Evolutionary conservation across 257 asterid genomes (phyloP).

Genomic region (Sherardia arvensis): DNA sequence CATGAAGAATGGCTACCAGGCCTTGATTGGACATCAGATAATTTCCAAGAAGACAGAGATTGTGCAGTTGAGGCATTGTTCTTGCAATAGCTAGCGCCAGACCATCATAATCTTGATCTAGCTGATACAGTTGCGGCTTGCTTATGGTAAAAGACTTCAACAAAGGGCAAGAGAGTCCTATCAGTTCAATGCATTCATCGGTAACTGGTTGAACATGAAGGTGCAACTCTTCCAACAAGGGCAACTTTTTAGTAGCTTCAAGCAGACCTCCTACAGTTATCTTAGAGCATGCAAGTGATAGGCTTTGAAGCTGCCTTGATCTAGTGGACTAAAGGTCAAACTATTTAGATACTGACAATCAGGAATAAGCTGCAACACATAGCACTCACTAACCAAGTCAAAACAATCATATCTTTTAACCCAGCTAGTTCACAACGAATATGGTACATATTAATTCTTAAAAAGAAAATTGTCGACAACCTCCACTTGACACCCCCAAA

Average conservation of each 20-base stretch:
- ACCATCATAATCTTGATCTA: slow-evolving; percentile 2
- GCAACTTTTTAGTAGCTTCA: slow-evolving; percentile 23
- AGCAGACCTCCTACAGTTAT: slow-evolving; percentile 16
- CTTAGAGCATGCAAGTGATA: slow-evolving; percentile 19
- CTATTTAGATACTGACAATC: not conserved
- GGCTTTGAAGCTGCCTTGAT: slow-evolving; percentile 29
- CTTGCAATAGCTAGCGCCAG: slow-evolving; percentile 33
- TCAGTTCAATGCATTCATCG: slow-evolving; percentile 12
- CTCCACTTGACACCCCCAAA: too few relatives aligned
- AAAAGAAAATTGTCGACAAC: too few relatives aligned
- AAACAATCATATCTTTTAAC: not conserved
- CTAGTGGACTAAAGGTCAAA: slow-evolving; percentile 7
- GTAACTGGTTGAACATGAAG: slow-evolving; percentile 3
- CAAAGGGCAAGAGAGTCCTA: slow-evolving; percentile 33
- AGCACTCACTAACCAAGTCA: not conserved
- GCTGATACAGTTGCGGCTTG: not conserved
- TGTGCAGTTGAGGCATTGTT: slow-evolving; percentile 34
- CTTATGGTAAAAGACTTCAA: slow-evolving; percentile 28
- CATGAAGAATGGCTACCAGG: slow-evolving; percentile 35
- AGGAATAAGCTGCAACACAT: not conserved
- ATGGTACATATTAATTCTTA: too few relatives aligned
- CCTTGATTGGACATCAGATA: slow-evolving; percentile 22
- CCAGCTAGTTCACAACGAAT: not conserved
- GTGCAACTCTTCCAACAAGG: slow-evolving; percentile 44
- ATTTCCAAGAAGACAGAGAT: slow-evolving; percentile 31